Base-by-base conservation (phyloP, 2,329 filamentous ascomycete species). In the Truncatella angustata region DNA sequence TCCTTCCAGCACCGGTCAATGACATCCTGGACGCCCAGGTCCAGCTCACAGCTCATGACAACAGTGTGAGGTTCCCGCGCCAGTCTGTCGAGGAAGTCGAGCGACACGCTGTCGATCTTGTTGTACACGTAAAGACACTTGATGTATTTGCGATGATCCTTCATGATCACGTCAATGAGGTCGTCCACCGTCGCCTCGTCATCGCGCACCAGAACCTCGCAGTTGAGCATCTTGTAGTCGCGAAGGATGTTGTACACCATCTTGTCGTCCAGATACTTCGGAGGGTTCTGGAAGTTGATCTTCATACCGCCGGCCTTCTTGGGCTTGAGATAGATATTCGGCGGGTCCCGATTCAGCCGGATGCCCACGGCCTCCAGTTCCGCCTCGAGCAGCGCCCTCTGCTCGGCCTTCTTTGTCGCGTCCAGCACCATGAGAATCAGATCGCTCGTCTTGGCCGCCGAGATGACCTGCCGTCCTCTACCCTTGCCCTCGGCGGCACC, bases 81-180 rank as follows among this genome's bases (percentile, higher is more conserved):
- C 20, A 99, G 79, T 67, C 88, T 85, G 76, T 99, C 90, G 44
- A 99, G 82, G 72, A 95, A 96, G 68, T 97, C 91, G 59, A 99
- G 82, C 37, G 88, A 93, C 55, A 99, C 90, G 69, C 85, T 87
- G 75, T 99, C 94, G 74, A 99, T 96, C 76, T 99, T 99, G 87
- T 99, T 99, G 85, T 99, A 99, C 28, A 97, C 93, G 73, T 99
- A 99, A 28, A 99, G 80, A 66, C 90, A 87, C 69, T 79, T 84
- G 77, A 99, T 97, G 78, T 99, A 99, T 72, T 96, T 99, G 66
- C 94, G 81, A 77, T 99, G 94, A 67, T 97, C 91, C 72, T 94
- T 96, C 93, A 97, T 97, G 73, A 99, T 97, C 56, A 97, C 91
- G 70, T 99, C 94, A 74, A 99, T 99, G 70, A 99, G 89, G 72